Evolutionary conservation across 495 filamentous ascomycete species (phyloP), one percentile per base, ranked within the genome.

Genomic region (Neurospora sp.): DNA sequence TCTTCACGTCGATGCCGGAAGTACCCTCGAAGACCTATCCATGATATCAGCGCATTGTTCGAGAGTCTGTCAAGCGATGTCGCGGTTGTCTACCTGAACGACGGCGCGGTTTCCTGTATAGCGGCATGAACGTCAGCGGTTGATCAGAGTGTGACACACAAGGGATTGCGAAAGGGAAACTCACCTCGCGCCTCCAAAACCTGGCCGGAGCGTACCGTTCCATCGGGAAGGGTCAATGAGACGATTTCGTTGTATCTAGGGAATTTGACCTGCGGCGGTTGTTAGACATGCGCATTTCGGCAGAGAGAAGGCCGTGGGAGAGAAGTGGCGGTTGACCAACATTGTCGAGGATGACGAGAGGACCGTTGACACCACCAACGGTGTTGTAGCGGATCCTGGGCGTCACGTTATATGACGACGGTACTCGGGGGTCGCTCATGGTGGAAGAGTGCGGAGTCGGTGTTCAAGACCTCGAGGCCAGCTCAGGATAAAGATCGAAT

Each of bases 161-260:
- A 37, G 70, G 42, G 48, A 68, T 22, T 48, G 69, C 27, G 27
- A 18, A 14, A 35, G 22, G 27, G 53, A 31, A 66, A 66, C 84
- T 71, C 85, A 97, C 94, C 96, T 91, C 94, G 89, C 79, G 96
- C 96, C 86, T 99, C 96, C 76, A 99, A 83, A 76, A 99, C 96
- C 81, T 99, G 96, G 70, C 96, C 96, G 76, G 92, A 93, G 74
- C 96, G 88, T 84, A 97, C 90, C 20, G 93, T 91, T 77, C 96
- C 96, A 89, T 99, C 96, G 77, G 95, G 93, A 70, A 99, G 89
- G 14, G 96, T 98, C 77, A 99, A 81, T 75, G 92, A 93, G 69
- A 99, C 96, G 83, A 99, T 98, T 85, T 99, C 96, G 80, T 98
- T 98, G 85, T 93, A 99, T 77, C 91, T 87, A 70, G 96, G 96